Evolutionary conservation across 2,329 filamentous ascomycete species (phyloP), one percentile per base, ranked within the genome.

Genomic region (Pseudovirgaria hyperparasitica): DNA sequence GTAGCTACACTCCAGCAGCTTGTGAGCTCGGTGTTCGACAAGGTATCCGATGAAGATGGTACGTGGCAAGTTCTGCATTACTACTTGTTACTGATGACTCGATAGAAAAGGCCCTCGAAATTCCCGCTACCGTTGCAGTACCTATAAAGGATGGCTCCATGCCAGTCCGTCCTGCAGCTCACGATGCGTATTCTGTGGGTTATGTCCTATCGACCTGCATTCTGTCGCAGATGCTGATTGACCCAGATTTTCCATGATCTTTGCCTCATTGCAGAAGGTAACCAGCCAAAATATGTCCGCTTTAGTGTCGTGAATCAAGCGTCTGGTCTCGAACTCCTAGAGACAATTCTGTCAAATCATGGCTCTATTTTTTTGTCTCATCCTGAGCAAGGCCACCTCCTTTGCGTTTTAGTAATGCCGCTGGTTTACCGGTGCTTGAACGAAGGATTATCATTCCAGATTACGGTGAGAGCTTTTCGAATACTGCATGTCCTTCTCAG

Each of bases 1-100:
- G 84, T 87, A 15, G 90, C 90, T n/a, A 96, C 90, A 2, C 62
- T 98, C 28, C 87, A 94, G 54, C 90, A 96, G 52, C 69, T 98
- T 9, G 76, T 96, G 6, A 82, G 90, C 17, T 79, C 82, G 1
- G 80, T 93, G 0, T 96, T 94, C 54, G 90, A 96, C 50, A 90
- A 92, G 50, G 84, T 94, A 2, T 70, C 76, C 1, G 60, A 62
- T 5, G 85, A 94, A 60, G 85, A 94, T 49, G 76, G 76, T 78
- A 55, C 50, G 71, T 64, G 6, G 11, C 14, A n/a, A 5, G 8
- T 5, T 11, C 19, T 26, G 27, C 19, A 15, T 25, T 11, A 26
- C 25, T 17, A 16, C 11, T 24, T 13, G 23, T 37, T 48, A 22
- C 46, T 22, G n/a, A 12, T 12, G 19, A n/a, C 9, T 24, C 4